Evolutionary conservation across 2,329 filamentous ascomycete genomes (phyloP).

Genomic region (Penicillium sp.): DNA sequence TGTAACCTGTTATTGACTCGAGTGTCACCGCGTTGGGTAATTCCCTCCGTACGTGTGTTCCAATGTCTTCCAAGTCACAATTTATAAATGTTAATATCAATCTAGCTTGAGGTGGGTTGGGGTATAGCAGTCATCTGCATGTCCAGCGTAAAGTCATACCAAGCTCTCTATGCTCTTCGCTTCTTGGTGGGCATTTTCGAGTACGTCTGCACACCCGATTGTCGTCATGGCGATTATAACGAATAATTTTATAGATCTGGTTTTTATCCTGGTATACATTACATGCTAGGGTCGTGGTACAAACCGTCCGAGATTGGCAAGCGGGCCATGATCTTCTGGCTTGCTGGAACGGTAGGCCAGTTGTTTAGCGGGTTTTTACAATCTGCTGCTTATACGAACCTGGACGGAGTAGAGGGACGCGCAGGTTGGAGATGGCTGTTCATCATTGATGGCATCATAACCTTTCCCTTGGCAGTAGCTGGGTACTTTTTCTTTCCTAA

Average conservation of each 20-base stretch:
- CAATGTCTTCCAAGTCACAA: not conserved
- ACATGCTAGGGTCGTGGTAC: conserved; percentile 43
- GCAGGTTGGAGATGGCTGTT: conserved; percentile 37
- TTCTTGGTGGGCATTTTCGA: conserved; percentile 29
- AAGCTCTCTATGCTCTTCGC: conserved; percentile 21
- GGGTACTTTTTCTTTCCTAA: conserved; percentile 11
- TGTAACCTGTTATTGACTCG: conserved; percentile 45
- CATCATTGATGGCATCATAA: conserved; percentile 19
- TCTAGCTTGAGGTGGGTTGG: conserved; percentile 7
- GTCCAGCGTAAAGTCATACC: conserved; percentile 29
- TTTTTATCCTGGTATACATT: conserved; percentile 35
- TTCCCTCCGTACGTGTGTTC: not conserved
- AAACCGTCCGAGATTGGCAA: conserved; percentile 37
- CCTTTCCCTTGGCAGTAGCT: conserved; percentile 4
- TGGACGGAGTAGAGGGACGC: conserved; percentile 24
- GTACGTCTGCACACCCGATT: not conserved
- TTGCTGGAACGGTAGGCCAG: conserved; percentile 28
- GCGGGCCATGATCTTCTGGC: conserved; percentile 32
- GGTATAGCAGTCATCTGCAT: conserved; percentile 34
- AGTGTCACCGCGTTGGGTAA: conserved; percentile 40
- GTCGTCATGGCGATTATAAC: conserved; percentile 9
- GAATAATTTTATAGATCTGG: conserved; percentile 13
- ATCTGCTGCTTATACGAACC: conserved; percentile 29
- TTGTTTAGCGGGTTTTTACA: conserved; percentile 37
- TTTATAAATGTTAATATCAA: not conserved